Base-by-base conservation (phyloP, 2,329 filamentous ascomycete genomes). In the Ciborinia camelliae region DNA sequence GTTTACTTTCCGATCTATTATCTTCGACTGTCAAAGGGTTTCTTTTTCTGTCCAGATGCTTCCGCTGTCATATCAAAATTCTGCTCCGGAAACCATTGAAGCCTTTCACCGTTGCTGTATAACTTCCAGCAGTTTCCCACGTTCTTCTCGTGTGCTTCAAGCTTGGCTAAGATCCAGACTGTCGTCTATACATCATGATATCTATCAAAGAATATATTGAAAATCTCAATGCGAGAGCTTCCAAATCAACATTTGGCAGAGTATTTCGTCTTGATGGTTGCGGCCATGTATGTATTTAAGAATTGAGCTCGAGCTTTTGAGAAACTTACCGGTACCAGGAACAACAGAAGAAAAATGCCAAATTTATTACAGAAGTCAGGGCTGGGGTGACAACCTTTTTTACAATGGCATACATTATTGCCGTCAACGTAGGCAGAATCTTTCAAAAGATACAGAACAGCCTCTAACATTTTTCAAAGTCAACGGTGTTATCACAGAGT, bases 381-480 rank as follows among this genome's bases (percentile, higher is more conserved):
- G 91, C 91, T 37, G 91, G 91, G 1, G 75, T 94, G 62, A 92
- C 91, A 1, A 95, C 91, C 2, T 90, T 90, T 74, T 87, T 89
- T 63, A 90, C 89, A 3, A 92, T 92, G 90, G 89, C 90, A 18
- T 94, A 93, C 77, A 94, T 95, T 71, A 92, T 95, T 73, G 88
- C 89, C 10, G 87, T 88, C 68, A 88, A 88, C 71, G 85, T 85
- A 68, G 71, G 81, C 71, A 5, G 4, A 8, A 4, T 35, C 20
- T 32, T 4, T n/a, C 20, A 5, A 41, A 41, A 41, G 6, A 12
- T 15, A 15, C n/a, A 23, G 12, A 8, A 26, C 14, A 35, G 12
- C 9, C 14, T 68, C 20, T 12, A 47, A 37, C 55, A 62, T 69
- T 47, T 15, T 79, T 82, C 66, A 80, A 80, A 95, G 84, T 82